Conservation (phyloP, 305 asterid genomes). For the Rubia occidens region DNA sequence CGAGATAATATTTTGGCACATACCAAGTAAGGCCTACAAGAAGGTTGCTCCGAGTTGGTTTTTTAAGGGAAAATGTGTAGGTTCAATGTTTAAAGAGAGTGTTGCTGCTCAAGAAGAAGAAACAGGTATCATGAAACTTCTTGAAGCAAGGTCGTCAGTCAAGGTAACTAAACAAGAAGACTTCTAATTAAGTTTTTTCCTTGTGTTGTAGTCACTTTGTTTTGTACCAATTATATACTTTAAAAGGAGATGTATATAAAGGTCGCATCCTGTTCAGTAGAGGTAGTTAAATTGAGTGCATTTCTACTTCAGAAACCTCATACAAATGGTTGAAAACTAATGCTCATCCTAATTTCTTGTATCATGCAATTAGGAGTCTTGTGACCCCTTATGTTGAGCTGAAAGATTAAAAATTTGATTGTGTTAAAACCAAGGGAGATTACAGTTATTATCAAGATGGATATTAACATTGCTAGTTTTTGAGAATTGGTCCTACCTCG, state of each 20-base stretch:
- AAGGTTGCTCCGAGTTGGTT: slow-evolving; percentile 34
- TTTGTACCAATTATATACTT: not conserved
- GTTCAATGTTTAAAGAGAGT: slow-evolving; percentile 66
- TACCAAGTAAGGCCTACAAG: slow-evolving; percentile 58
- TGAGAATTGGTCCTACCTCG: not conserved
- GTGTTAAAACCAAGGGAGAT: not conserved
- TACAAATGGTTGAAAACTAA: not conserved
- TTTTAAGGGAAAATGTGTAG: slow-evolving; percentile 36
- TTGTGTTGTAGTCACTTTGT: not conserved
- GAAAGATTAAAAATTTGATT: not conserved
- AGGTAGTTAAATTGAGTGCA: not conserved
- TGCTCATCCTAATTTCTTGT: not conserved
- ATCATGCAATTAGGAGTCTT: not conserved
- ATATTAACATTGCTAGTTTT: not conserved
- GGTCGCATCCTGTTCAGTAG: not conserved
- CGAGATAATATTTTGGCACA: slow-evolving; percentile 88
- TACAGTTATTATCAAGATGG: not conserved
- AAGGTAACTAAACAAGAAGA: slow-evolving; percentile 35
- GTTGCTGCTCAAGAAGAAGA: slow-evolving; percentile 84
- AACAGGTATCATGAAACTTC: slow-evolving; percentile 78
- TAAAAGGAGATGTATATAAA: not conserved
- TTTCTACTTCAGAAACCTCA: not conserved
- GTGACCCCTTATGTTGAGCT: not conserved
- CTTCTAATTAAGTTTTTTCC: not conserved
- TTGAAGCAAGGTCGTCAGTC: slow-evolving; percentile 55